phyloP scores from a whole-genome alignment of 2,329 filamentous ascomycete genomes.

The Apiospora phragmitis region DNA sequence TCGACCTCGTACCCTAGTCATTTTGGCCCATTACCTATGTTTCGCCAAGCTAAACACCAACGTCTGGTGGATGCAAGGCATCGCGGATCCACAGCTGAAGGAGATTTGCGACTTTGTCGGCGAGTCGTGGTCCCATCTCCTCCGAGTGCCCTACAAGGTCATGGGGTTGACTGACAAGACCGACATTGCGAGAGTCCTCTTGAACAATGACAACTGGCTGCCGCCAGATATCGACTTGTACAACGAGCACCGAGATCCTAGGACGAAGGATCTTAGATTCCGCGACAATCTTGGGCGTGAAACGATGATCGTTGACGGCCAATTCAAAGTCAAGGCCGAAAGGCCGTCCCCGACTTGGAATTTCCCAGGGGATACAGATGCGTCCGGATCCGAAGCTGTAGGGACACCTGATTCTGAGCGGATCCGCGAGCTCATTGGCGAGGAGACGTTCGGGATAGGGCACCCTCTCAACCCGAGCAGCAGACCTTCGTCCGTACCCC shows the following conservation, averaged over 20 bases:
- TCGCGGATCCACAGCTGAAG: conserved; percentile 46
- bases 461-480: neutral
- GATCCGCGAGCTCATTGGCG: neutral
- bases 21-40: conserved; percentile 52
- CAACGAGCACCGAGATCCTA: conserved; percentile 23
- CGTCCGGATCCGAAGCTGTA: conserved; percentile 6
- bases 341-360: neutral
- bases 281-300: conserved; percentile 17
- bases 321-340: conserved; percentile 1
- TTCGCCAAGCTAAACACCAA: conserved; percentile 46
- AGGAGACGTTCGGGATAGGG: neutral
- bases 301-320: conserved; percentile 9
- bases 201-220: conserved; percentile 45
- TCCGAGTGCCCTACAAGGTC: conserved; percentile 43
- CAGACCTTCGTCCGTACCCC: neutral
- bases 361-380: neutral
- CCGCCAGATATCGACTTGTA: conserved; percentile 29
- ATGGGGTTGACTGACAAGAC: conserved; percentile 32
- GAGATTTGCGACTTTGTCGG: conserved; percentile 44
- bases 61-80: conserved; percentile 53
- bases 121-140: conserved; percentile 38
- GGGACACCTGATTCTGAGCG: neutral
- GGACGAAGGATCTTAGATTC: conserved; percentile 18
- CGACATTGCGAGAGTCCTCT: conserved; percentile 42
- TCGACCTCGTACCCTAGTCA: conserved; percentile 49